Evolutionary conservation across 163 green algal genomes (phyloP), one percentile per base, ranked within the genome.

Genomic region (Chlorella variabilis): DNA sequence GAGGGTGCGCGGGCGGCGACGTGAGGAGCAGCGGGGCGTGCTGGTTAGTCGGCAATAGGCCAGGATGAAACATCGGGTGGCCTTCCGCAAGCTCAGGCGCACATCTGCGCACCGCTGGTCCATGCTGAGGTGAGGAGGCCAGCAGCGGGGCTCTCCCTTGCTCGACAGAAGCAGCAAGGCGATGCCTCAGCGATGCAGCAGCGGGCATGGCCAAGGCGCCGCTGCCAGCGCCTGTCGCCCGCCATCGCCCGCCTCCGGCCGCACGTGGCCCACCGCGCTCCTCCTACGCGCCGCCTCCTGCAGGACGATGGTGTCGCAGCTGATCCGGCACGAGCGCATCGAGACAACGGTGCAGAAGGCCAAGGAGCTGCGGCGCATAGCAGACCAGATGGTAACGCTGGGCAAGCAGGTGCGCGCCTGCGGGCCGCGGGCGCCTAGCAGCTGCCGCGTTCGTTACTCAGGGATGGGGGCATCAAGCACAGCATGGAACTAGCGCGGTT

Each of bases 271-370:
- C n/a, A n/a, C n/a, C n/a, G n/a, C n/a, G n/a, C n/a, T n/a, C n/a
- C n/a, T n/a, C n/a, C n/a, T n/a, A n/a, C n/a, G n/a, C 54, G 21
- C 54, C 23, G 2, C 56, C 54, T 45, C 34, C 20, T 67, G 45
- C 90, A 97, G 94, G 87, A 98, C 94, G 0, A 95, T 98, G 93
- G 94, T 97, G 23, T 93, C 93, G 3, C 95, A 98, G 89, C 86
- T 98, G 70, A 82, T 98, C 5, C 62, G 93, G 75, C 92, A 98
- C 74, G 92, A 98, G 83, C 84, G 95, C 3, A 97, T 98, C 59
- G 86, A 96, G 61, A 98, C 95, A 7, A 98, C 95, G 1, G 73
- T 98, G 41, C 81, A 91, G 3, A 97, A 95, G 67, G 95, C 95
- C 9, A 97, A 97, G 74, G 93, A 96, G 70, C 88, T 98, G 59